These are phyloP conservation scores for Ramularia collo-cygni DNA, from an alignment of 2,329 filamentous ascomycete genomes.

Conservation along the genomic window DNA sequence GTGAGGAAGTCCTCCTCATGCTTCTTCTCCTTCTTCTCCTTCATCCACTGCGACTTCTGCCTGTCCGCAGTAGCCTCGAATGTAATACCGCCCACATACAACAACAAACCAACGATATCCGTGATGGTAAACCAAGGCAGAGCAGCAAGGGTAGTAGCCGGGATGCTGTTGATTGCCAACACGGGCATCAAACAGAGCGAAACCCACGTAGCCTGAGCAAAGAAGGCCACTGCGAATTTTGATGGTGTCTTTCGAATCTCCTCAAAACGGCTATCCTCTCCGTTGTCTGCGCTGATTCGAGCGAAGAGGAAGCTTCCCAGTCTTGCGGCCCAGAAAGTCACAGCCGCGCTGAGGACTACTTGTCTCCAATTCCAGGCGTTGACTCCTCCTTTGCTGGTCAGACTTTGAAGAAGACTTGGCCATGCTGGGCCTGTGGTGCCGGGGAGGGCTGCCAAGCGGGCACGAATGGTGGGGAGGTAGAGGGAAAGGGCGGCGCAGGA, in stretches of 20 bases:
- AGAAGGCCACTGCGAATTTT: slow-evolving; percentile 50
- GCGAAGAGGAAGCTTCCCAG: slow-evolving; percentile 59
- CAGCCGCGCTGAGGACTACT: slow-evolving; percentile 46
- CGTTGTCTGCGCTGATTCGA: slow-evolving; percentile 50
- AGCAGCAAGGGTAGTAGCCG: slow-evolving; percentile 45
- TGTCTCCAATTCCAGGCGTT: slow-evolving; percentile 56
- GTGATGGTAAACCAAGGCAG: slow-evolving; percentile 45
- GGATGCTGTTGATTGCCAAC: slow-evolving; percentile 56
- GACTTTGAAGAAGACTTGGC: slow-evolving; percentile 42
- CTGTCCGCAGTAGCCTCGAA: slow-evolving; percentile 57
- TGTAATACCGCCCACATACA: slow-evolving; percentile 54
- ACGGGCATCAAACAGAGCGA: slow-evolving; percentile 61
- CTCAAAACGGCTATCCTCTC: slow-evolving; percentile 55
- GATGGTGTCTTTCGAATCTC: slow-evolving; percentile 45
- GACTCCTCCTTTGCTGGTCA: slow-evolving; percentile 38
- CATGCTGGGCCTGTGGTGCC: slow-evolving; percentile 37
- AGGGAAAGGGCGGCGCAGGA: slow-evolving; percentile 57
- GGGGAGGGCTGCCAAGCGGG: slow-evolving; percentile 43
- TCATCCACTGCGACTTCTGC: slow-evolving; percentile 57
- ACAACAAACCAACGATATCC: slow-evolving; percentile 50
- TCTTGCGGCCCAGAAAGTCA: slow-evolving; percentile 56
- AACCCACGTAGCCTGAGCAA: slow-evolving; percentile 61
- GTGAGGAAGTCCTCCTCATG: slow-evolving; percentile 63
- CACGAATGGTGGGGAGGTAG: slow-evolving; percentile 54
- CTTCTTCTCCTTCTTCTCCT: slow-evolving; percentile 56